A percentile compares a stretch with the other conserved stretches of the same genome.
These are phyloP conservation scores for Schizophyllum commune DNA, from an alignment of 1,284 basidiomycete genomes.

Conservation along the genomic window DNA sequence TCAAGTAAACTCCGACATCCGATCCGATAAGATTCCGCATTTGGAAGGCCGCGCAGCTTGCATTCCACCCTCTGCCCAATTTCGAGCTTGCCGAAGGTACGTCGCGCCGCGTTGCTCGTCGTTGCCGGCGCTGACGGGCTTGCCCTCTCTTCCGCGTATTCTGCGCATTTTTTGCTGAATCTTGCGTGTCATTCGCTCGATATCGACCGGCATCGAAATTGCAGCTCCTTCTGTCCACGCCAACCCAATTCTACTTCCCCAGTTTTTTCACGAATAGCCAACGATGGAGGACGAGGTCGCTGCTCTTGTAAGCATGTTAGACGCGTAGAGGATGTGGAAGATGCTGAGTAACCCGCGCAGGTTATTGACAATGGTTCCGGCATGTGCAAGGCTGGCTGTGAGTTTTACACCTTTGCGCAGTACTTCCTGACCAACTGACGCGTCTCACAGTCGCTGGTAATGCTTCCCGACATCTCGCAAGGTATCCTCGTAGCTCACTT, in stretches of 20 bases:
- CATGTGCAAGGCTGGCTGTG: constrained; percentile 92
- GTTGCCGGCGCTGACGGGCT: neutral
- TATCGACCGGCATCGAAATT: neutral
- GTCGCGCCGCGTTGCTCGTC: neutral
- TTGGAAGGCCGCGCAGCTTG: neutral
- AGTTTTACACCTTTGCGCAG: constrained; percentile 19
- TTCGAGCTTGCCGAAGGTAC: neutral
- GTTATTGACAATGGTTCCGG: constrained; percentile 85
- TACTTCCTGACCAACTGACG: neutral
- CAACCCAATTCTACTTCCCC: neutral
- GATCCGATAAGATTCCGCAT: neutral
- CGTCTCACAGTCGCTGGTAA: constrained; percentile 9
- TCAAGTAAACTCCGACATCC: neutral
- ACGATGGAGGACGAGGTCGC: constrained; percentile 13
- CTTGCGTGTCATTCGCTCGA: neutral
- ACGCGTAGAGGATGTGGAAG: neutral
- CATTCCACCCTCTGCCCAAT: neutral
- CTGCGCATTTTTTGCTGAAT: neutral
- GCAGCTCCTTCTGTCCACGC: neutral
- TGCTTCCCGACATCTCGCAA: neutral
- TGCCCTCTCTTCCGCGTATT: neutral
- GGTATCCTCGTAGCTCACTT: constrained; percentile 11
- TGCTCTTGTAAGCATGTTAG: constrained; percentile 7
- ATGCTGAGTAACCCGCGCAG: constrained; percentile 18
- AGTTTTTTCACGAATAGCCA: neutral